These are phyloP conservation scores for Acrocalymma vagum DNA, from an alignment of 2,329 filamentous ascomycete species.

Conservation along the genomic window DNA sequence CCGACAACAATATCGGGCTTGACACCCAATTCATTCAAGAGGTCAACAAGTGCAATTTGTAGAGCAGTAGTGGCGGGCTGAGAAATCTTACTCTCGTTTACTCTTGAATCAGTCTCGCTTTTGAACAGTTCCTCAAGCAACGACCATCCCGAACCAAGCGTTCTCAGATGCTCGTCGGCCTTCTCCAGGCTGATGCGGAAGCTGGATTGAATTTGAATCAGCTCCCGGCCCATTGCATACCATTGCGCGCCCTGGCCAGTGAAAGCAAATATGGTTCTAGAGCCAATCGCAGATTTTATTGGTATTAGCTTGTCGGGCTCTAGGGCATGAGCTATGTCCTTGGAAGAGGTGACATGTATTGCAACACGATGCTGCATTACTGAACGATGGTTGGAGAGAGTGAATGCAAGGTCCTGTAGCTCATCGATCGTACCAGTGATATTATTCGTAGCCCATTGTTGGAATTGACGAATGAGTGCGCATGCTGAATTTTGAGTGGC, in stretches of 20 bases:
- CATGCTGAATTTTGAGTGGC: too few relatives aligned
- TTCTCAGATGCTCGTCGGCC: slow-evolving; percentile 16
- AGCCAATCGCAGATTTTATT: too few relatives aligned
- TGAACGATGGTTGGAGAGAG: slow-evolving; percentile 32
- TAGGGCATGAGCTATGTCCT: too few relatives aligned
- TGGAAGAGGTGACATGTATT: too few relatives aligned
- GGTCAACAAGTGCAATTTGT: slow-evolving; percentile 26
- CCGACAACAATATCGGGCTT: slow-evolving; percentile 19
- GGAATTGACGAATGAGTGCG: too few relatives aligned
- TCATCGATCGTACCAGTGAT: too few relatives aligned
- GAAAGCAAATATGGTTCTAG: too few relatives aligned
- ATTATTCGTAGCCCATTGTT: too few relatives aligned
- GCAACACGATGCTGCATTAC: too few relatives aligned
- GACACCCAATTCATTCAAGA: slow-evolving; percentile 18
- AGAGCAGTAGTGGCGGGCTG: slow-evolving; percentile 28
- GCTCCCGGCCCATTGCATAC: slow-evolving; percentile 29
- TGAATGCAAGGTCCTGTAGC: slow-evolving; percentile 43
- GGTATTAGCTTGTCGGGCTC: too few relatives aligned
- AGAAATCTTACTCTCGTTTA: slow-evolving; percentile 12
- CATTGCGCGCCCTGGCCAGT: slow-evolving; percentile 44
- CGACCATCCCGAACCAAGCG: slow-evolving; percentile 22
- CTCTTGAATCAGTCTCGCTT: slow-evolving; percentile 5
- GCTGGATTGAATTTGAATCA: slow-evolving; percentile 18
- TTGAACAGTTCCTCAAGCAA: slow-evolving; percentile 7
- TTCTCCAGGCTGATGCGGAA: slow-evolving; percentile 19